Conservation (phyloP, 2,329 filamentous ascomycete species). For the Conoideocrella luteorostrata region DNA sequence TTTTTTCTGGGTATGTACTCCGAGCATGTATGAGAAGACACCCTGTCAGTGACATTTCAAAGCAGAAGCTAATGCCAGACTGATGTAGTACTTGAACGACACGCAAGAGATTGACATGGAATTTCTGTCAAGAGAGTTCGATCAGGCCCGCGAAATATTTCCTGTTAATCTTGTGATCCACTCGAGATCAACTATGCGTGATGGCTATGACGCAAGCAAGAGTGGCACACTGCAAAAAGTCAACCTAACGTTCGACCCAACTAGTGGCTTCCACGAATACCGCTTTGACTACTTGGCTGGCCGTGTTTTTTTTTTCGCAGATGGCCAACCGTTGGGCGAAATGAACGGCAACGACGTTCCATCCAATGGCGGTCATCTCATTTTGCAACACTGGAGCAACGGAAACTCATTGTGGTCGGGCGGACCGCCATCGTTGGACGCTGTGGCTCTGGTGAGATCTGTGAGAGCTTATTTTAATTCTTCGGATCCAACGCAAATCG, state of each 20-base stretch:
- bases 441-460: slow-evolving; percentile 59
- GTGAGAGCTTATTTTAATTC: slow-evolving; percentile 79
- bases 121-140: slow-evolving; percentile 63
- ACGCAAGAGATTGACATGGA: slow-evolving; percentile 79
- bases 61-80: not conserved
- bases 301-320: slow-evolving; percentile 62
- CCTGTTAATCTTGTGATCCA: slow-evolving; percentile 72
- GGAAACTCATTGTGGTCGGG: slow-evolving; percentile 65
- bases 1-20: slow-evolving; percentile 63
- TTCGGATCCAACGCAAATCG: slow-evolving; percentile 29
- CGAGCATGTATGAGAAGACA: not conserved
- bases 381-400: slow-evolving; percentile 74
- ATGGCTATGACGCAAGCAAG: slow-evolving; percentile 55
- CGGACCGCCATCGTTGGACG: slow-evolving; percentile 59
- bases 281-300: slow-evolving; percentile 66
- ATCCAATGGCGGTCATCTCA: slow-evolving; percentile 54
- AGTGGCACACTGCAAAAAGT: slow-evolving; percentile 53
- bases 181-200: slow-evolving; percentile 49
- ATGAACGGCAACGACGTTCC: slow-evolving; percentile 56
- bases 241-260: slow-evolving; percentile 60
- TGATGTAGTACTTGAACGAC: slow-evolving; percentile 63
- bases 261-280: slow-evolving; percentile 65
- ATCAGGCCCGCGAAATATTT: slow-evolving; percentile 40
- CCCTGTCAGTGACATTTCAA: no score
- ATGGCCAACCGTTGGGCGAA: slow-evolving; percentile 49